Evolutionary conservation across 2,329 filamentous ascomycete genomes (phyloP).

Genomic region (Geoglossum cookeanum): DNA sequence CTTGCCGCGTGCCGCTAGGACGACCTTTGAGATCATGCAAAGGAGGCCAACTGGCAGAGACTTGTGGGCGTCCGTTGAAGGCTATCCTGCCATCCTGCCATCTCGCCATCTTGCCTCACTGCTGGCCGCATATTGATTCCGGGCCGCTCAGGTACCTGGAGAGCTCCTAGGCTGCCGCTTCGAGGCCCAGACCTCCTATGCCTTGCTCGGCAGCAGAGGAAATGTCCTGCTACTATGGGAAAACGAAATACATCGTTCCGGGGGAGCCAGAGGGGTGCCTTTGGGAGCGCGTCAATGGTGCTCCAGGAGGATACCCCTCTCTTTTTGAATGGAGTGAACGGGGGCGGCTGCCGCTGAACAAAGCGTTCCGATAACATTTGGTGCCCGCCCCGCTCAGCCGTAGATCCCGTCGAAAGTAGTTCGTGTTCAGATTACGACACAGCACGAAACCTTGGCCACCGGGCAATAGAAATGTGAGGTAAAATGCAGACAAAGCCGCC

Average conservation of each 20-base stretch:
- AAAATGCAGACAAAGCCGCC: not conserved
- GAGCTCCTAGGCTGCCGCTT: not conserved
- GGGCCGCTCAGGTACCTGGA: not conserved
- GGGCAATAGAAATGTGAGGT: not conserved
- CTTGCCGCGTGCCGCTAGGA: not conserved
- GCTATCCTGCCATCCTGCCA: too few species aligned
- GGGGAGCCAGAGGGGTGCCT: not conserved
- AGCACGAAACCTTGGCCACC: not conserved
- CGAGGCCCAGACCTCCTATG: not conserved
- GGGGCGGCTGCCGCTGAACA: not conserved
- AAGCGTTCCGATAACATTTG: not conserved
- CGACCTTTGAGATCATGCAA: not conserved
- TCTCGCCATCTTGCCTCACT: not conserved
- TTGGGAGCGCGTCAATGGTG: not conserved
- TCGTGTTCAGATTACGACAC: not conserved
- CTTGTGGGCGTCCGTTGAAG: not conserved
- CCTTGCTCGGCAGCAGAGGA: not conserved
- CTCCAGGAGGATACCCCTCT: not conserved
- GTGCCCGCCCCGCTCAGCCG: not conserved
- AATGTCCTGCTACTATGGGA: not conserved
- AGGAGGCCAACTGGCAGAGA: not conserved
- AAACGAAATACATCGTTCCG: not conserved
- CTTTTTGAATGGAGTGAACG: not conserved
- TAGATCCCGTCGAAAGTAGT: not conserved
- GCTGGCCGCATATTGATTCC: not conserved